phyloP scores from a whole-genome alignment of 2,329 filamentous ascomycete genomes.

The Lasiodiplodia sp. region DNA sequence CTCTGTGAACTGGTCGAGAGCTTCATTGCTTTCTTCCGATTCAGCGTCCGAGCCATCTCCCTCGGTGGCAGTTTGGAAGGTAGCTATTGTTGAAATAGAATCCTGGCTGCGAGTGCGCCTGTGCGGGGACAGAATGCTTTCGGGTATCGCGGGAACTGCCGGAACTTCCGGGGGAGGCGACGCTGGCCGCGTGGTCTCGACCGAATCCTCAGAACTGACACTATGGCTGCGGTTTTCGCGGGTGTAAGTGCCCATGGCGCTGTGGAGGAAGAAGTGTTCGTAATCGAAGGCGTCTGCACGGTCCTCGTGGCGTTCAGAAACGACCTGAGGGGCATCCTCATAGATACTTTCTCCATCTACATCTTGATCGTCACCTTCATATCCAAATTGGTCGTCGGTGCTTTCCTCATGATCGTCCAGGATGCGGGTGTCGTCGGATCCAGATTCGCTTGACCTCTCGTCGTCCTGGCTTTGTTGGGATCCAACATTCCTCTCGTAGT shows the following conservation, averaged over 20 bases:
- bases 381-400: conserved; percentile 44
- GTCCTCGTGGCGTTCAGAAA: conserved; percentile 78
- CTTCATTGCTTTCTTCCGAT: conserved; percentile 49
- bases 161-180: conserved; percentile 35
- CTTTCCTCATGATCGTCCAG: conserved; percentile 32
- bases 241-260: conserved; percentile 81
- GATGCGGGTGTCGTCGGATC: conserved; percentile 20
- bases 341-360: conserved; percentile 35
- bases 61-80: conserved; percentile 70
- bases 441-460: conserved; percentile 31
- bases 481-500: not conserved
- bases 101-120: conserved; percentile 64
- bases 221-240: conserved; percentile 64
- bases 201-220: conserved; percentile 59
- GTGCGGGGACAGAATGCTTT: conserved; percentile 47
- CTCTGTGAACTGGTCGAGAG: conserved; percentile 49
- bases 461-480: conserved; percentile 38
- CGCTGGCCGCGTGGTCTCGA: conserved; percentile 56
- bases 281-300: conserved; percentile 96
- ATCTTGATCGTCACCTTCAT: conserved; percentile 49
- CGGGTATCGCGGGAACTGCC: conserved; percentile 36
- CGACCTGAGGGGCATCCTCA: conserved; percentile 24
- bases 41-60: conserved; percentile 48
- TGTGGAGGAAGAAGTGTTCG: conserved; percentile 93
- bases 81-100: conserved; percentile 66